These are phyloP conservation scores for Phlebiopsis flavidoalba DNA, from an alignment of 768 basidiomycete genomes.

Conservation along the genomic window DNA sequence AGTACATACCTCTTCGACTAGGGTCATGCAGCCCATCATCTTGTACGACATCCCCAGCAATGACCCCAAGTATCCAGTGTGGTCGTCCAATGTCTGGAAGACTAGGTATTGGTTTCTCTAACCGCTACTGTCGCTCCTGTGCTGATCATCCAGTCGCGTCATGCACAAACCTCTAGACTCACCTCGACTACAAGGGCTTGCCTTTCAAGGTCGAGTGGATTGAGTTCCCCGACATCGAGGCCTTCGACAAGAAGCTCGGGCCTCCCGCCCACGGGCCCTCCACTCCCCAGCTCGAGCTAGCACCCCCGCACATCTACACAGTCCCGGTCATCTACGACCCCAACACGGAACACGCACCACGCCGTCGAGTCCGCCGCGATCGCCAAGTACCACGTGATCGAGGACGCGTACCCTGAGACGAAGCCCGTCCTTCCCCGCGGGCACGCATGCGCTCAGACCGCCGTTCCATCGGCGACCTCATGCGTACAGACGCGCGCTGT, in stretches of 20 bases:
- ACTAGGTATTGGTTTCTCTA: slow-evolving; percentile 29
- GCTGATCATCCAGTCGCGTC: slow-evolving; percentile 10
- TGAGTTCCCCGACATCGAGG: slow-evolving; percentile 42
- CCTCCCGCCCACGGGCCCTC: slow-evolving; percentile 24
- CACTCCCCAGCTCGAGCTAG: slow-evolving; percentile 23
- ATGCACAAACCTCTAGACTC: not conserved
- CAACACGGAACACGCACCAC: slow-evolving; percentile 31
- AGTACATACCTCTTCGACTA: no score
- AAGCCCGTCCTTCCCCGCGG: slow-evolving; percentile 34
- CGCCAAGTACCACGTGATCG: slow-evolving; percentile 47
- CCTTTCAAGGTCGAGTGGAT: slow-evolving; percentile 41
- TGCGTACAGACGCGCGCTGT: slow-evolving; percentile 3
- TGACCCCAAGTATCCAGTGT: slow-evolving; percentile 19
- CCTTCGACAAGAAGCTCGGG: slow-evolving; percentile 25
- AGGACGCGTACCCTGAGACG: slow-evolving; percentile 40
- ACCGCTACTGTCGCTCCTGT: not conserved
- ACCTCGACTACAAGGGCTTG: slow-evolving; percentile 34
- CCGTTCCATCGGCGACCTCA: slow-evolving; percentile 18
- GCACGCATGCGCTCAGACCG: slow-evolving; percentile 33
- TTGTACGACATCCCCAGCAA: slow-evolving; percentile 23
- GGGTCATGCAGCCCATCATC: slow-evolving; percentile 6
- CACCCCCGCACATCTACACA: slow-evolving; percentile 32
- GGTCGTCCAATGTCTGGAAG: slow-evolving; percentile 45
- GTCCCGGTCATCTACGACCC: slow-evolving; percentile 49
- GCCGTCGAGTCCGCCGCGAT: slow-evolving; percentile 43